A percentile compares a stretch with the other conserved stretches of the same genome.
phyloP scores from a whole-genome alignment of 352 stramenopile genomes.

The Globisporangium abappressorium region DNA sequence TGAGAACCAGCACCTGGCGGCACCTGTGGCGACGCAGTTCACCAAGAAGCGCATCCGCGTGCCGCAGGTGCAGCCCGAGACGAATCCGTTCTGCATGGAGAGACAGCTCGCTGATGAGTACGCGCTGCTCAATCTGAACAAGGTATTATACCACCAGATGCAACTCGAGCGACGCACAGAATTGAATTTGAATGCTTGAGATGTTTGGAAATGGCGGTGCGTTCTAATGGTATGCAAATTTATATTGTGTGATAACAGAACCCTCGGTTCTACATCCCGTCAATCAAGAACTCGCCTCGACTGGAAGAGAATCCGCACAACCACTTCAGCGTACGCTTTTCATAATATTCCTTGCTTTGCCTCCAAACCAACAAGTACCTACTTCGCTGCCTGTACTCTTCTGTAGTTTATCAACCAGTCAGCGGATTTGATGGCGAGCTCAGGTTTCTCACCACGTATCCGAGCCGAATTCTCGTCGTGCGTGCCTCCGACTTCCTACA shows the following conservation, averaged over 20 bases:
- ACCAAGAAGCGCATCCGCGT: slow-evolving; percentile 68
- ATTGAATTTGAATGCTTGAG: background rate
- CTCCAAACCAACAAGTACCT: slow-evolving; percentile 7
- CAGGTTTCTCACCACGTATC: slow-evolving; percentile 36
- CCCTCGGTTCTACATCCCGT: slow-evolving; percentile 63
- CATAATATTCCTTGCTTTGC: background rate
- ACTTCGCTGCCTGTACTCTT: slow-evolving; percentile 7
- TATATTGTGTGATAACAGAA: slow-evolving; percentile 35
- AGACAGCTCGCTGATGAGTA: slow-evolving; percentile 76
- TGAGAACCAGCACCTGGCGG: slow-evolving; percentile 30
- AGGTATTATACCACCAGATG: slow-evolving; percentile 31
- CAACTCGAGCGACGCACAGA: background rate
- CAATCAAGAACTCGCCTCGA: slow-evolving; percentile 40
- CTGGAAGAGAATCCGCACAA: slow-evolving; percentile 64
- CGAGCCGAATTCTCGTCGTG: slow-evolving; percentile 52
- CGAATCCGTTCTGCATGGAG: slow-evolving; percentile 73
- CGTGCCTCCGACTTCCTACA: slow-evolving; percentile 37
- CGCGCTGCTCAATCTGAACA: slow-evolving; percentile 75
- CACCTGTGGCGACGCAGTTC: slow-evolving; percentile 42
- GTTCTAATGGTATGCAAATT: background rate
- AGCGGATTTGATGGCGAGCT: slow-evolving; percentile 58
- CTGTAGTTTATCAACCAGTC: slow-evolving; percentile 67
- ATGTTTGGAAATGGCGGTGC: background rate
- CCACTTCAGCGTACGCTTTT: slow-evolving; percentile 59
- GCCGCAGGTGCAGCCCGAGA: slow-evolving; percentile 49